A percentile compares a stretch with the other conserved stretches of the same genome.
Evolutionary conservation across 2,329 filamentous ascomycete genomes (phyloP).

Genomic region (Juglanconis oblonga): DNA sequence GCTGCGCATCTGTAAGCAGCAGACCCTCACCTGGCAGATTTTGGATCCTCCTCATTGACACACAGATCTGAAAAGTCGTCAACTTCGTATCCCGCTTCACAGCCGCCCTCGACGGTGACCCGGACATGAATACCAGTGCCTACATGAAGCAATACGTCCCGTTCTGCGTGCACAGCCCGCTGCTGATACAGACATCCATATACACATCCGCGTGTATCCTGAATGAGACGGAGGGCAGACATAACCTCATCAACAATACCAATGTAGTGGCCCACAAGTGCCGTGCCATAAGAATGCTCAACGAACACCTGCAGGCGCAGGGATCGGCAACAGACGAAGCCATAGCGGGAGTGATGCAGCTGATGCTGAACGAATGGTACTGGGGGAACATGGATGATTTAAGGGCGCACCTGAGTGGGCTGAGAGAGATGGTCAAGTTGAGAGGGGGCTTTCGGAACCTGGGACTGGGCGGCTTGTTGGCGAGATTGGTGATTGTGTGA

Average conservation of each 20-base stretch:
- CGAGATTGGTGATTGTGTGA: conserved; percentile 48
- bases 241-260: conserved; percentile 34
- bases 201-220: conserved; percentile 52
- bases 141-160: conserved; percentile 48
- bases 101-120: conserved; percentile 46
- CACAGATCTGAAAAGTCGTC: conserved; percentile 33
- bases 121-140: conserved; percentile 36
- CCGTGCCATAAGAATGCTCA: conserved; percentile 42
- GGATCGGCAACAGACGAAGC: conserved; percentile 41
- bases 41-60: neutral
- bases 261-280: conserved; percentile 42
- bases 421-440: conserved; percentile 45
- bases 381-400: conserved; percentile 47
- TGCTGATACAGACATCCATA: conserved; percentile 46
- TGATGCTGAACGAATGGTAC: conserved; percentile 52
- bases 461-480: conserved; percentile 44
- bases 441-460: conserved; percentile 44
- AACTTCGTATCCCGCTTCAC: conserved; percentile 50
- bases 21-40: neutral
- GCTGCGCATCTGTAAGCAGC: conserved; percentile 43
- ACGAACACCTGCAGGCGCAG: conserved; percentile 40
- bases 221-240: conserved; percentile 41
- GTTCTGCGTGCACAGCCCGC: conserved; percentile 45
- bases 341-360: conserved; percentile 46
- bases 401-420: conserved; percentile 42